A percentile compares a stretch with the other conserved stretches of the same genome.
phyloP scores from a whole-genome alignment of 116 monocot species.

The Posidonia oceanica region DNA sequence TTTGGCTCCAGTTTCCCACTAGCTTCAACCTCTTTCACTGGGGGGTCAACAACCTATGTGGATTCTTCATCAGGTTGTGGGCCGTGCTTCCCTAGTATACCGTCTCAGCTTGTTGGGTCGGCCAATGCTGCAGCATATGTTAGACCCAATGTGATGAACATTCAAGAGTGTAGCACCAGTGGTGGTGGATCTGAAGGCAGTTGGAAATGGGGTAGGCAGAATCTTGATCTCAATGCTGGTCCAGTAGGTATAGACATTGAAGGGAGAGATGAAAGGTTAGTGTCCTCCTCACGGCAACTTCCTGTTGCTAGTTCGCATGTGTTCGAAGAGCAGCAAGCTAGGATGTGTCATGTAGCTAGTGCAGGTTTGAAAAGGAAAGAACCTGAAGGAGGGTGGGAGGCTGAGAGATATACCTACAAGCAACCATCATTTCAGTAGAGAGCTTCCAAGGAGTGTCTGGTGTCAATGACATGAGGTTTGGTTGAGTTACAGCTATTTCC shows the following conservation, averaged over 20 bases:
- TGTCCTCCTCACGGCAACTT: slow-evolving; percentile 33
- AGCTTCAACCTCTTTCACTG: slow-evolving; percentile 43
- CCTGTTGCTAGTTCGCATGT: slow-evolving; percentile 38
- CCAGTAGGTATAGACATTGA: slow-evolving; percentile 47
- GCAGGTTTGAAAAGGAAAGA: slow-evolving; percentile 68
- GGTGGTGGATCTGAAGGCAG: slow-evolving; percentile 43
- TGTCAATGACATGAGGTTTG: slow-evolving; percentile 4
- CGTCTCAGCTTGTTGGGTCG: slow-evolving; percentile 43
- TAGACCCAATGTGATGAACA: slow-evolving; percentile 43
- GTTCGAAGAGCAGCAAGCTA: slow-evolving; percentile 54
- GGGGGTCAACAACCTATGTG: slow-evolving; percentile 37
- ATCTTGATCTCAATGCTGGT: slow-evolving; percentile 89
- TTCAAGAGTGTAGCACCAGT: slow-evolving; percentile 49
- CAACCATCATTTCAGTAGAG: slow-evolving; percentile 14
- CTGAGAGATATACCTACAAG: slow-evolving; percentile 55
- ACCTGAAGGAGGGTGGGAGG: slow-evolving; percentile 77
- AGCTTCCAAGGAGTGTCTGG: neutral
- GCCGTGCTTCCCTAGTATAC: slow-evolving; percentile 39
- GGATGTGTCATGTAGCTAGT: slow-evolving; percentile 47
- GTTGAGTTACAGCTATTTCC: neutral
- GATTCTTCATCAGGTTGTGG: slow-evolving; percentile 36
- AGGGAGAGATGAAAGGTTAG: slow-evolving; percentile 40
- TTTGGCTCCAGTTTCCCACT: slow-evolving; percentile 60
- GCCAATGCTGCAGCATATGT: slow-evolving; percentile 26
- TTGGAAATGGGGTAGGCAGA: slow-evolving; percentile 58